Evolutionary conservation across 768 basidiomycete genomes (phyloP), one percentile per base, ranked within the genome.

Genomic region (Russula virescens): DNA sequence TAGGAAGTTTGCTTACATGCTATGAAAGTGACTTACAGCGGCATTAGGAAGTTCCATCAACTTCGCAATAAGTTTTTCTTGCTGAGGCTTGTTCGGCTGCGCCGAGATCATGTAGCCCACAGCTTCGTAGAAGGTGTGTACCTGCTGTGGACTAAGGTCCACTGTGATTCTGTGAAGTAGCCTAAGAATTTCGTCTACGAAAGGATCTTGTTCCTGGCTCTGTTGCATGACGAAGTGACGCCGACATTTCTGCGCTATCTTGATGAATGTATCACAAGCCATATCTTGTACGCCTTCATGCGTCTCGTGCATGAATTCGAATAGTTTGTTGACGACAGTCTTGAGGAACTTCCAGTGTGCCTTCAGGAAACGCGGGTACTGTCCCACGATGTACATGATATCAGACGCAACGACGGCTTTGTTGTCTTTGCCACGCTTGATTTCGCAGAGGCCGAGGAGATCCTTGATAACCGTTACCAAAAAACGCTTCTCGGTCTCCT

Each of bases 271-370:
- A 73, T 99, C 97, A 76, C 97, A 99, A 50, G 97, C 97, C 97
- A 99, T 99, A 77, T 99, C 97, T 74, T 99, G 97, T 13, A 99
- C 97, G 78, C 95, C 94, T 79, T 99, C 97, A 71, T 99, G 96
- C 0, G 94, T 97, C 77, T 99, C 96, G 74, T 99, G 97, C 94
- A 98, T 98, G 74, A 99, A 99, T 73, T 99, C 97, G 75, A 98
- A 99, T 8, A 98, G 80, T 75, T 99, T 99, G 78, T 98, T 99
- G 66, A 99, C 96, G 58, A 99, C 97, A 2, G 97, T 98, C 81
- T 99, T 99, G 72, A 99, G 78, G 83, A 99, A 99, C 77, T 98
- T 99, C 97, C 97, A 99, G 74, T 99, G 97, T 19, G 97, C 97
- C 74, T 98, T 98, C 71, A 99, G 85, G 85, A 98, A 99, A 40